Conservation (phyloP, 2,329 filamentous ascomycete genomes). For the Clonostachys chloroleuca region DNA sequence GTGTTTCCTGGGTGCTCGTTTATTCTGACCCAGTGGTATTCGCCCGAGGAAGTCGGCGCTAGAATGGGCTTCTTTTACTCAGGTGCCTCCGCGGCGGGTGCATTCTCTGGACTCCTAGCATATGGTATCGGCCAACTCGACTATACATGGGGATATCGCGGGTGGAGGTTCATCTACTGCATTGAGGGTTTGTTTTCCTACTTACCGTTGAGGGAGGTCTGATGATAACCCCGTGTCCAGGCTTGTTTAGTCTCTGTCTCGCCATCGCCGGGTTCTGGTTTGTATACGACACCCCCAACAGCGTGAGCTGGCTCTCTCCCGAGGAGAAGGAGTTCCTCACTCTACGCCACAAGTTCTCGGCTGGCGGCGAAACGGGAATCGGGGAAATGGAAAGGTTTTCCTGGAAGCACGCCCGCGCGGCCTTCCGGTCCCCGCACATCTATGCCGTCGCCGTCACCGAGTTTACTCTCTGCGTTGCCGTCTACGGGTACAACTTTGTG, state of each 20-base stretch:
- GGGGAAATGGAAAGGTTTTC: neutral
- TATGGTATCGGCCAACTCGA: conserved; percentile 25
- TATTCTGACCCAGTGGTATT: neutral
- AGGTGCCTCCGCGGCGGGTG: neutral
- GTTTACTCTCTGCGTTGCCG: neutral
- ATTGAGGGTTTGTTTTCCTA: neutral
- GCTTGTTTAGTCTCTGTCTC: neutral
- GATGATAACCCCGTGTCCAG: no score
- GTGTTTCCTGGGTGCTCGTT: conserved; percentile 10
- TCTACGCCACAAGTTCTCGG: neutral
- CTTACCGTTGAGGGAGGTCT: no score
- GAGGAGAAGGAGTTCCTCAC: conserved; percentile 2
- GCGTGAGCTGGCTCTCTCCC: conserved; percentile 4
- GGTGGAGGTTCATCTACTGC: conserved; percentile 1
- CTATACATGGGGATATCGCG: conserved; percentile 4
- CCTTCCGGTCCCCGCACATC: neutral
- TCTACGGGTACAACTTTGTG: neutral
- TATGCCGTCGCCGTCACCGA: neutral
- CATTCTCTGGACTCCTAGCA: conserved; percentile 18
- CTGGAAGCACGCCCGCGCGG: neutral
- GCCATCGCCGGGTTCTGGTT: neutral
- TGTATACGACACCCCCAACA: neutral
- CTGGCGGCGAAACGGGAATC: neutral
- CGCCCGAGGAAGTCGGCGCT: neutral
- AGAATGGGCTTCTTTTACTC: neutral